Base-by-base conservation (phyloP, 2,329 filamentous ascomycete species). In the Clarireedia homoeocarpa region DNA sequence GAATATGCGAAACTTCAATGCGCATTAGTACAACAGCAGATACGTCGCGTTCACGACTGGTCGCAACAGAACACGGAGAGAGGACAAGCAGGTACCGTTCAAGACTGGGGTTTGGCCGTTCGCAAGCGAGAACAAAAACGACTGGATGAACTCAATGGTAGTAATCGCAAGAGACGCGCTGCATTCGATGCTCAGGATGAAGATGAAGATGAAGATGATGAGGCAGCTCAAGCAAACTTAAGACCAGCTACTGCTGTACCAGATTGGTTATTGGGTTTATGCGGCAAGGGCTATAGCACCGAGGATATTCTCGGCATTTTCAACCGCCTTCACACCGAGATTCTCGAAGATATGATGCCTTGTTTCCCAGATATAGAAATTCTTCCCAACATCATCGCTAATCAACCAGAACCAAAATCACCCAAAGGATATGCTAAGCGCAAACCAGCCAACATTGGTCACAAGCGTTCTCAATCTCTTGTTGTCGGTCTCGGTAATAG, bases 81-180 rank as follows among this genome's bases (percentile, higher is more conserved):
- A 1, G 71, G 69, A 1, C 58, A 65, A 17, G 63, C 70, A 2
- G 77, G 77, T 0, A 72, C 80, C 2, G 76, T 86, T 4, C 70
- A 73, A 24, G 74, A 75, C 62, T 90, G 86, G 80, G 77, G 80
- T 1, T 70, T 90, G 6, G 77, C 77, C 5, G 75, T 85, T 48
- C 77, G 84, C 46, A 85, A 85, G 71, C 80, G 85, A 14, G 84
- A 88, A 66, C 75, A 82, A 64, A 75, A 79, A 62, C 77, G 83
- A 4, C 71, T 83, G 6, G 74, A 77, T 58, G 72, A 73, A 51
- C 67, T 71, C 2, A 64, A 58, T 40, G 59, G 59, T 20, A 45
- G 45, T 4, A 64, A 63, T 14, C 58, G 63, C 36, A 69, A 68
- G 61, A 58, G 66, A 55, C 61, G 58, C 55, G 60, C 63, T 53